Percentiles rank a stretch among this genome's conserved stretches.
Conservation (phyloP, 768 basidiomycete species). For the Mrakia blollopis region DNA sequence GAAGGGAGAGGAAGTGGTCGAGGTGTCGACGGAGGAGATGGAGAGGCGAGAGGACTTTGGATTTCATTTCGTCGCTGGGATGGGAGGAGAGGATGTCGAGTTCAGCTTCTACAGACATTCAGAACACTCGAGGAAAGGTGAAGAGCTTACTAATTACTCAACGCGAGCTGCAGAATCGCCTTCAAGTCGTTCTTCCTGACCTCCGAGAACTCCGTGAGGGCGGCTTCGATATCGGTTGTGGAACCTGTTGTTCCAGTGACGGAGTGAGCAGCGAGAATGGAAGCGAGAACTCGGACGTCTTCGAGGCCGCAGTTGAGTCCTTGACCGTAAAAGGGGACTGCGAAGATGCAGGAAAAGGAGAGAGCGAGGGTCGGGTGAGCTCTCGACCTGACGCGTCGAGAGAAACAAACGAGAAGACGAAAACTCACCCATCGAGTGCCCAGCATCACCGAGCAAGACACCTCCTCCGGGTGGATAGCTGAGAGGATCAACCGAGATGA, state of each 20-base stretch:
- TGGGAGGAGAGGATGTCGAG: constrained; percentile 8
- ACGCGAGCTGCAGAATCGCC: constrained; percentile 86
- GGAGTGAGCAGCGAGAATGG: constrained; percentile 64
- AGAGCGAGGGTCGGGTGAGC: too few species aligned
- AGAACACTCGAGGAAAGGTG: neutral
- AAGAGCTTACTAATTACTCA: constrained; percentile 86
- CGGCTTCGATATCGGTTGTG: constrained; percentile 47
- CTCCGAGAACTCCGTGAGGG: constrained; percentile 72
- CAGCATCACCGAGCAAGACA: constrained; percentile 70
- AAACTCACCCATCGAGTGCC: constrained; percentile 74
- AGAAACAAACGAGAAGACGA: neutral
- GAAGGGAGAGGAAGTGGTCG: constrained; percentile 56
- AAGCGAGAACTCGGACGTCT: constrained; percentile 83
- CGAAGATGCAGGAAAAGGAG: neutral
- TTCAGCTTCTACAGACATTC: neutral
- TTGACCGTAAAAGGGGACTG: constrained; percentile 55
- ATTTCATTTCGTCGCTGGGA: constrained; percentile 84
- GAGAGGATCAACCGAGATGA: constrained; percentile 69
- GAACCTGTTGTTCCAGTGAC: constrained; percentile 51
- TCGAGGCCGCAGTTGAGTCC: constrained; percentile 96
- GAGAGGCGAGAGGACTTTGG: constrained; percentile 73
- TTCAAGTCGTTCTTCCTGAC: constrained; percentile 79
- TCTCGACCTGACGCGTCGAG: neutral
- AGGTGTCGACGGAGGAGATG: constrained; percentile 75
- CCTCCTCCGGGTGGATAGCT: constrained; percentile 3